Evolutionary conservation across 1,284 basidiomycete genomes (phyloP).

Genomic region (Rhizoctonia solani): DNA sequence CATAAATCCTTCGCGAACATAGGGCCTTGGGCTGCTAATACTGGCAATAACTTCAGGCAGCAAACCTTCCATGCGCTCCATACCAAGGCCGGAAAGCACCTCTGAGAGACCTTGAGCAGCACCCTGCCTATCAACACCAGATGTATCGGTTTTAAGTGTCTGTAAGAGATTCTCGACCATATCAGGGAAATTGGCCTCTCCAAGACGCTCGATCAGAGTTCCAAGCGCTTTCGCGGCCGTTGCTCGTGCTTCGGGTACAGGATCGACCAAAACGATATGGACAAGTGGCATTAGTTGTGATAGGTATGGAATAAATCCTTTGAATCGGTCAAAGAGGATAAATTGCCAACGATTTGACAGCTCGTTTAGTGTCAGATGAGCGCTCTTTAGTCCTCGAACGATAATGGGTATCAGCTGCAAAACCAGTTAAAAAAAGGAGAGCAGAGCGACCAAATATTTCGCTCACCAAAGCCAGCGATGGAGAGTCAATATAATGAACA

Average conservation of each 20-base stretch:
- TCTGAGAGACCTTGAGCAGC: conserved; percentile 98
- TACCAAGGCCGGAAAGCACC: conserved; percentile 92
- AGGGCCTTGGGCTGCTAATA: conserved; percentile 85
- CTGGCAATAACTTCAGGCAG: conserved; percentile 94
- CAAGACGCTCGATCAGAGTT: conserved; percentile 93
- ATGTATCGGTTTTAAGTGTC: conserved; percentile 91
- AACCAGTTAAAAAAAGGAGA: conserved; percentile 8
- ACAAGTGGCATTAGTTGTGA: conserved; percentile 87
- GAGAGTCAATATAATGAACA: conserved; percentile 98
- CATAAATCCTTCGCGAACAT: conserved; percentile 98
- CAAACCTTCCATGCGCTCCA: conserved; percentile 94
- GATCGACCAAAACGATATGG: conserved; percentile 89
- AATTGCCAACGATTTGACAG: conserved; percentile 96
- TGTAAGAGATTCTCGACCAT: conserved; percentile 89
- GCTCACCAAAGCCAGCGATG: conserved; percentile 90
- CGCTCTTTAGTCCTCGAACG: conserved; percentile 92
- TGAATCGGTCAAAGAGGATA: conserved; percentile 91
- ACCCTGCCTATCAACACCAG: conserved; percentile 95
- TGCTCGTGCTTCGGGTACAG: conserved; percentile 95
- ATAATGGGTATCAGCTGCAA: conserved; percentile 90
- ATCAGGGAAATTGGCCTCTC: conserved; percentile 95
- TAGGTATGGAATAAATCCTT: conserved; percentile 97
- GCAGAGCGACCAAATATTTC: neutral
- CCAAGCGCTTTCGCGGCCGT: conserved; percentile 98
- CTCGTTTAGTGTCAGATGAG: conserved; percentile 91